Evolutionary conservation across 371 early-diverging fungal genomes (phyloP).

Genomic region (Blakeslea trispora): DNA sequence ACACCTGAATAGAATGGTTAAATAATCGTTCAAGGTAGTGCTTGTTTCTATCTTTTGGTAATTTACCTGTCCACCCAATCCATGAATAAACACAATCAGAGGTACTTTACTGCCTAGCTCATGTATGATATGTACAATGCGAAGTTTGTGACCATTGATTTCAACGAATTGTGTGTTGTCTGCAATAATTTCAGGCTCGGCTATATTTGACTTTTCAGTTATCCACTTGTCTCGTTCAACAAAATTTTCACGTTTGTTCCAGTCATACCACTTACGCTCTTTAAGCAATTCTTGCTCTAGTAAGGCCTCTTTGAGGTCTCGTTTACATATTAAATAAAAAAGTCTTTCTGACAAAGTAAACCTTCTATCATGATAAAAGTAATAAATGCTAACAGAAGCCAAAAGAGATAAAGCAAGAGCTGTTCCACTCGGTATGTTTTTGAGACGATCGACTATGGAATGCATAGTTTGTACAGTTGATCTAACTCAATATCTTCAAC

Average conservation of each 20-base stretch:
- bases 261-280: constrained; percentile 28
- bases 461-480: neutral
- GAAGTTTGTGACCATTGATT: constrained; percentile 57
- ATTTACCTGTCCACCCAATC: constrained; percentile 71
- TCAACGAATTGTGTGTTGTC: constrained; percentile 57
- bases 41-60: neutral
- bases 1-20: constrained; percentile 40
- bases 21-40: too few species aligned
- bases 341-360: constrained; percentile 32
- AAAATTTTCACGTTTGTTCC: neutral
- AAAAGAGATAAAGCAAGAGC: constrained; percentile 14
- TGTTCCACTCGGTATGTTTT: constrained; percentile 6
- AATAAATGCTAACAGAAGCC: constrained; percentile 10
- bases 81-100: constrained; percentile 70
- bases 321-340: constrained; percentile 38
- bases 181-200: constrained; percentile 43
- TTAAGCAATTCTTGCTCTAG: constrained; percentile 35
- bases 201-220: constrained; percentile 16
- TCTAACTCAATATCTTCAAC: neutral
- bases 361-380: constrained; percentile 10
- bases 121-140: constrained; percentile 70
- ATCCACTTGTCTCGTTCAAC: too few species aligned
- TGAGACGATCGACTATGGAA: neutral
- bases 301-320: constrained; percentile 35
- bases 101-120: constrained; percentile 69